phyloP scores from a whole-genome alignment of 2,329 filamentous ascomycete species.

The Aspergillus texensis region DNA sequence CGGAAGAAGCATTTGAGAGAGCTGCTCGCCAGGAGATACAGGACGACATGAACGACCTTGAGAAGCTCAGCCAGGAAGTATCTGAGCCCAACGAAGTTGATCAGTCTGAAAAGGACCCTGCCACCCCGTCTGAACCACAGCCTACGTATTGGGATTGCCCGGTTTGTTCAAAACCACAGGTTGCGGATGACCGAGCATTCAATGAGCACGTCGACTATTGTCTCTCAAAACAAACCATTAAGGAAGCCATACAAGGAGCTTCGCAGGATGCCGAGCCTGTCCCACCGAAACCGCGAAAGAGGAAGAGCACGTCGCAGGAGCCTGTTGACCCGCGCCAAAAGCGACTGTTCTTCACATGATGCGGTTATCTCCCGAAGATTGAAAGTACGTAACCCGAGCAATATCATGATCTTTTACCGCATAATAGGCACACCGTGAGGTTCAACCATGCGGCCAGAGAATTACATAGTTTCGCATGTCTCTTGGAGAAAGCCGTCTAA shows the following conservation, averaged over 20 bases:
- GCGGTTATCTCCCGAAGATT: background rate
- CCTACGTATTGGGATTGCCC: slow-evolving; percentile 79
- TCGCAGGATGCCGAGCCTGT: slow-evolving; percentile 22
- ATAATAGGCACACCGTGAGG: background rate
- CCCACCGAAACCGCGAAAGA: slow-evolving; percentile 25
- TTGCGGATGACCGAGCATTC: slow-evolving; percentile 73
- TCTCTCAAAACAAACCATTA: slow-evolving; percentile 82
- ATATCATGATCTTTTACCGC: background rate
- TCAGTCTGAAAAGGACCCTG: slow-evolving; percentile 26
- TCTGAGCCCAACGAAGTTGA: slow-evolving; percentile 20
- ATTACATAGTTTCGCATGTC: background rate
- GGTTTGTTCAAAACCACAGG: slow-evolving; percentile 77
- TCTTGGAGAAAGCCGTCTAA: background rate
- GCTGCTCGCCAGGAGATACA: slow-evolving; percentile 62
- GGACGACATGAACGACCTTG: slow-evolving; percentile 63
- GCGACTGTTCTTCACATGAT: slow-evolving; percentile 39
- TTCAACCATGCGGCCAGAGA: background rate
- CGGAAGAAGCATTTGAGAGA: slow-evolving; percentile 67
- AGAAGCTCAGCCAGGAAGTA: slow-evolving; percentile 62
- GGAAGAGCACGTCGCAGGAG: slow-evolving; percentile 38
- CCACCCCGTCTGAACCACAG: slow-evolving; percentile 11
- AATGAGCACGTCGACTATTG: slow-evolving; percentile 94
- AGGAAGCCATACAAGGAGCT: slow-evolving; percentile 70
- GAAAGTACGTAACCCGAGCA: background rate
- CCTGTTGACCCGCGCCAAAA: slow-evolving; percentile 34